Percentiles rank a stretch among this genome's conserved stretches.
Conservation (phyloP, 352 stramenopile genomes). For the Elongisporangium prolatum region DNA sequence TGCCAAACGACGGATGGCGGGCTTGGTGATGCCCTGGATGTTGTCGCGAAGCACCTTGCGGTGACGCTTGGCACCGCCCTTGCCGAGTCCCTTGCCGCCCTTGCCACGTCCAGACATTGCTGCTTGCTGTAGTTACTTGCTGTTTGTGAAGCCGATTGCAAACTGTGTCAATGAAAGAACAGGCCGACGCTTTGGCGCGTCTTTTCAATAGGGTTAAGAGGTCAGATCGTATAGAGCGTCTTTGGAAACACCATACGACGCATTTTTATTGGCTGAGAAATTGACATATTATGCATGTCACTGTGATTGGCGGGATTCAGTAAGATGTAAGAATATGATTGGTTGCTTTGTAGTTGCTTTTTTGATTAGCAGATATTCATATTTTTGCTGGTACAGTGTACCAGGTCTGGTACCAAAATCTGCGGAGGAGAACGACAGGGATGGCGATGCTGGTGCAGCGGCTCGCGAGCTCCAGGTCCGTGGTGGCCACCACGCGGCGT, state of each 20-base stretch:
- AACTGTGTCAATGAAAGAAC: constrained; percentile 21
- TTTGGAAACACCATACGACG: not conserved
- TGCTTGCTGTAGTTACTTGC: constrained; percentile 41
- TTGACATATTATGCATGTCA: not conserved
- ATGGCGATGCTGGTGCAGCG: not conserved
- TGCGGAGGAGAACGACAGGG: not conserved
- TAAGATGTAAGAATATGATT: not conserved
- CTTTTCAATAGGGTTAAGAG: not conserved
- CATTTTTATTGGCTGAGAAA: not conserved
- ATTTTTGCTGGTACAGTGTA: not conserved
- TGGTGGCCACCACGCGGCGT: not conserved
- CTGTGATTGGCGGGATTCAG: not conserved
- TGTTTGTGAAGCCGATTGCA: constrained; percentile 55
- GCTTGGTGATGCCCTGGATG: constrained; percentile 92
- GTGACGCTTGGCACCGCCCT: constrained; percentile 82
- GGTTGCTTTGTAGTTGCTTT: not conserved
- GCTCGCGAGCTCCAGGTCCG: not conserved
- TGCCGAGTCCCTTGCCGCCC: constrained; percentile 78
- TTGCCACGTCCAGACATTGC: constrained; percentile 78
- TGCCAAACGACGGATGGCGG: constrained; percentile 96
- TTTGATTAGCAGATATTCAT: not conserved
- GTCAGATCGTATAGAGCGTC: not conserved
- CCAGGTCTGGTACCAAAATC: not conserved
- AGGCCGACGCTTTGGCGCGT: not conserved
- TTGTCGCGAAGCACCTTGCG: constrained; percentile 89